These are phyloP conservation scores for Hymenochaete sp. DNA, from an alignment of 1,284 basidiomycete genomes.

Conservation along the genomic window DNA sequence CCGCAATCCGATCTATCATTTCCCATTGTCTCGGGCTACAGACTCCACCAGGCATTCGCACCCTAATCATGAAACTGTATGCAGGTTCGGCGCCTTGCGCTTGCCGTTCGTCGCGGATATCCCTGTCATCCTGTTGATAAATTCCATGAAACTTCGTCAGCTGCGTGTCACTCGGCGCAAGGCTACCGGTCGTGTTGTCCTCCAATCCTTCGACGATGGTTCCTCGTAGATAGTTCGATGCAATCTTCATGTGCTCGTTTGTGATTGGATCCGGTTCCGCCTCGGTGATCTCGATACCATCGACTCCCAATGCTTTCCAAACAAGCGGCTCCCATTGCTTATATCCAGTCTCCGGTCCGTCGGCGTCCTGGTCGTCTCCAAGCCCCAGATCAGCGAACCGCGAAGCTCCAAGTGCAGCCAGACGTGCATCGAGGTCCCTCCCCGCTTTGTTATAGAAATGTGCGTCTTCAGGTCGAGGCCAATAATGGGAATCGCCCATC, in stretches of 20 bases:
- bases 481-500: constrained; percentile 98
- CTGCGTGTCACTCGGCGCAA: constrained; percentile 86
- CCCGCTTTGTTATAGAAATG: constrained; percentile 97
- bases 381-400: constrained; percentile 72
- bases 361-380: constrained; percentile 96
- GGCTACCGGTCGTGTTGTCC: constrained; percentile 82
- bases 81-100: constrained; percentile 92
- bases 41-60: constrained; percentile 92
- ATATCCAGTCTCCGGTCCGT: constrained; percentile 95
- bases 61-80: constrained; percentile 98
- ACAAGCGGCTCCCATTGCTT: constrained; percentile 87
- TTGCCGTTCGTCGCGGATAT: constrained; percentile 94
- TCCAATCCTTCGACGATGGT: constrained; percentile 90
- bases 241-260: constrained; percentile 99
- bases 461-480: constrained; percentile 93
- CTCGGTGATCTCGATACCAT: constrained; percentile 82
- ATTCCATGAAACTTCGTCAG: constrained; percentile 99
- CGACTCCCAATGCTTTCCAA: constrained; percentile 95
- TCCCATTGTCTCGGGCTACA: constrained; percentile 91
- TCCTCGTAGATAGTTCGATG: constrained; percentile 88
- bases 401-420: constrained; percentile 70
- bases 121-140: constrained; percentile 95
- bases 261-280: constrained; percentile 95
- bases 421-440: constrained; percentile 80
- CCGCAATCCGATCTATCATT: constrained; percentile 90